Percentiles rank a stretch among this genome's conserved stretches.
Evolutionary conservation across 768 basidiomycete species (phyloP).

Genomic region (Boletus sp.): DNA sequence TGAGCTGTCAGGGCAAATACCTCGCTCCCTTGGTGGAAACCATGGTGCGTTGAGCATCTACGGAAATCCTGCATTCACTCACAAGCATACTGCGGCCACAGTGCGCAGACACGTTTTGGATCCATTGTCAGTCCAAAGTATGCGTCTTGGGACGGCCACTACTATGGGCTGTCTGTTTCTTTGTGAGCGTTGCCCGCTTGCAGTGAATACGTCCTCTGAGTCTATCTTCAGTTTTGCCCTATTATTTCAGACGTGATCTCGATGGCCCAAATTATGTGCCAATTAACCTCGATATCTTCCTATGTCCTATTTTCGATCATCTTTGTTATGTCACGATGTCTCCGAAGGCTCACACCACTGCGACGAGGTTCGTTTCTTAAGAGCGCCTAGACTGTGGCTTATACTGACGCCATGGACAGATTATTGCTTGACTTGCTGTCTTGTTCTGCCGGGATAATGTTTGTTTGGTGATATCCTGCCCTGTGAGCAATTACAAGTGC

Average conservation of each 20-base stretch:
- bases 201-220: neutral
- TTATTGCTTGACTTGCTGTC: neutral
- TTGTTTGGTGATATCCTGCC: neutral
- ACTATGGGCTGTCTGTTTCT: slow-evolving; percentile 20
- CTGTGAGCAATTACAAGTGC: neutral
- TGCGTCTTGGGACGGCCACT: slow-evolving; percentile 3
- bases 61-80: neutral
- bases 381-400: neutral
- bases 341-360: slow-evolving; percentile 2
- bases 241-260: slow-evolving; percentile 24
- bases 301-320: slow-evolving; percentile 10
- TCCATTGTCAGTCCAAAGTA: neutral
- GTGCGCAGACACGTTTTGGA: slow-evolving; percentile 4
- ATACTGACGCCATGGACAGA: slow-evolving; percentile 6
- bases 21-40: slow-evolving; percentile 1
- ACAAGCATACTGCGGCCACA: neutral
- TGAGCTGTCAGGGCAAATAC: neutral
- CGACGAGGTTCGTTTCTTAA: slow-evolving; percentile 7
- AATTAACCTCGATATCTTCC: slow-evolving; percentile 15
- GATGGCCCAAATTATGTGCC: slow-evolving; percentile 9
- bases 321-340: neutral
- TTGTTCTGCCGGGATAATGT: slow-evolving; percentile 5
- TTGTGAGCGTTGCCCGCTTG: slow-evolving; percentile 10
- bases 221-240: slow-evolving; percentile 16
- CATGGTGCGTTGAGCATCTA: neutral